A percentile compares a stretch with the other conserved stretches of the same genome.
phyloP scores from a whole-genome alignment of 2,329 filamentous ascomycete species.

The Truncatella angustata region DNA sequence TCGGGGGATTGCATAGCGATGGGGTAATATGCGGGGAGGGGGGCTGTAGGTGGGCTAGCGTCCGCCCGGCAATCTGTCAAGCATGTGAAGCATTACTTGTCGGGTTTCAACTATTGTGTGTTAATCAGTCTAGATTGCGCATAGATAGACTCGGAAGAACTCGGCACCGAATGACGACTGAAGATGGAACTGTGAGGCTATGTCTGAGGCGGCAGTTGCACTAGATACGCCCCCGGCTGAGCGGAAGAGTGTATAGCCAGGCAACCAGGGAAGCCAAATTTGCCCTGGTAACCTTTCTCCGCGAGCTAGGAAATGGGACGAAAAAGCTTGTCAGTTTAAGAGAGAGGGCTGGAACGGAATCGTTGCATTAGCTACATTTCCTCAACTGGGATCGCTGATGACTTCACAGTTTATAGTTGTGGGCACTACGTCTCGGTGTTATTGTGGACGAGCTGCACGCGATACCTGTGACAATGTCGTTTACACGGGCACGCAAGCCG shows the following conservation, averaged over 20 bases:
- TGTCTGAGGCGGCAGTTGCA: background rate
- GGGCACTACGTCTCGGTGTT: background rate
- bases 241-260: background rate
- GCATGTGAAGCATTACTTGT: background rate
- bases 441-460: background rate
- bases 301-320: too few species aligned
- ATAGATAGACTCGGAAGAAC: background rate
- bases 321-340: background rate
- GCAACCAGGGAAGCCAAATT: background rate
- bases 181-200: background rate
- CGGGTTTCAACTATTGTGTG: background rate
- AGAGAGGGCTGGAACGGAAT: background rate
- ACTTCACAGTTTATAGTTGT: background rate
- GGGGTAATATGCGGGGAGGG: background rate
- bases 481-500: too few species aligned
- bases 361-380: background rate
- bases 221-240: background rate
- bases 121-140: background rate
- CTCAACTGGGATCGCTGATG: background rate
- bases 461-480: too few species aligned
- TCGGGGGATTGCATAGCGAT: background rate
- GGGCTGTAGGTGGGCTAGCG: background rate
- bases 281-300: too few species aligned
- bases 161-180: background rate
- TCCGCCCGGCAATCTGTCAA: background rate